Evolutionary conservation across 768 basidiomycete species (phyloP).

Genomic region (Termitomyces sp.): DNA sequence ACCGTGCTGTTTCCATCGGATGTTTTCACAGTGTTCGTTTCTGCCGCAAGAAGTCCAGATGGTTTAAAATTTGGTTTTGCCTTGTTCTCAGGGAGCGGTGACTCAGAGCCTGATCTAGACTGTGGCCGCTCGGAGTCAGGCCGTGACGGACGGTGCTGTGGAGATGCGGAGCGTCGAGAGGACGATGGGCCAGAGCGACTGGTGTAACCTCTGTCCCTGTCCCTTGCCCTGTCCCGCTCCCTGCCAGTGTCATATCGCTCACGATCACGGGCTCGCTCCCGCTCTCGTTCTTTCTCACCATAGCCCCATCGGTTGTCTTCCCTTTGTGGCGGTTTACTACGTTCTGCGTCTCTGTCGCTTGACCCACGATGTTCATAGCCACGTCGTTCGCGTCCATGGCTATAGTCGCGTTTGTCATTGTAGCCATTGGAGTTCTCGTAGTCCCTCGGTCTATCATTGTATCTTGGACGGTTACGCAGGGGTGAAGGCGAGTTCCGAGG

Average conservation of each 20-base stretch:
- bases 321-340: slow-evolving; percentile 5
- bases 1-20: slow-evolving; percentile 75
- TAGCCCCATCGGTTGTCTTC: slow-evolving; percentile 14
- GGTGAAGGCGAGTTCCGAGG: slow-evolving; percentile 15
- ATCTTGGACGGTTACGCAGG: slow-evolving; percentile 14
- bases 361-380: slow-evolving; percentile 7
- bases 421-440: background rate
- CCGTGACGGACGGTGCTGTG: slow-evolving; percentile 36
- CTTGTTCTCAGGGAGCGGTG: slow-evolving; percentile 47
- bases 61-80: slow-evolving; percentile 85
- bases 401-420: slow-evolving; percentile 10
- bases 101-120: slow-evolving; percentile 34
- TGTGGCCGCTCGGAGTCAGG: slow-evolving; percentile 28
- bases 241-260: slow-evolving; percentile 32
- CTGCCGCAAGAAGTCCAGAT: slow-evolving; percentile 91
- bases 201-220: slow-evolving; percentile 21
- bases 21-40: slow-evolving; percentile 84
- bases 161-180: slow-evolving; percentile 58
- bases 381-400: slow-evolving; percentile 9
- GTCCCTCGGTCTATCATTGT: slow-evolving; percentile 9
- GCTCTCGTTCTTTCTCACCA: slow-evolving; percentile 28
- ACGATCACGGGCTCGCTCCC: slow-evolving; percentile 37
- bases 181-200: slow-evolving; percentile 22
- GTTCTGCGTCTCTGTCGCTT: slow-evolving; percentile 5
- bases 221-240: slow-evolving; percentile 21